These are phyloP conservation scores for Musa balbisiana DNA, from an alignment of 202 grass and related monocot species.

Conservation along the genomic window DNA sequence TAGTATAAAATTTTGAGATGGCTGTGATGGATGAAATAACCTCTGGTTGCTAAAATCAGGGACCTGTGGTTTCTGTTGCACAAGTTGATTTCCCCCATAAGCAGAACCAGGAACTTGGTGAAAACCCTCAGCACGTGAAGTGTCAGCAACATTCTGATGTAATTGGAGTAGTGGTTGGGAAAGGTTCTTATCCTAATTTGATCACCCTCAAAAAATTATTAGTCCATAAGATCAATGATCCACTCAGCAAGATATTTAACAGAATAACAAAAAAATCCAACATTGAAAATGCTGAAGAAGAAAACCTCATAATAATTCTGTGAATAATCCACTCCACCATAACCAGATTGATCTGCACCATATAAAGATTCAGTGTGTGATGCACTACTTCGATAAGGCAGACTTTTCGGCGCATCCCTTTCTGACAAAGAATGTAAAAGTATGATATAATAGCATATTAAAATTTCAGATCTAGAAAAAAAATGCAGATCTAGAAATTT, in stretches of 20 bases:
- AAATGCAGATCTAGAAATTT: not conserved
- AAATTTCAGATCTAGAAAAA: not conserved
- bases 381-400: slow-evolving; percentile 20
- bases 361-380: slow-evolving; percentile 30
- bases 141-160: slow-evolving; percentile 30
- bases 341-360: slow-evolving; percentile 27
- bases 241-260: not conserved
- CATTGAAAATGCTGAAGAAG: slow-evolving; percentile 11
- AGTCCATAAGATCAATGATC: no score
- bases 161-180: slow-evolving; percentile 23
- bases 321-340: slow-evolving; percentile 27
- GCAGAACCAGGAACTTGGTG: slow-evolving; percentile 33
- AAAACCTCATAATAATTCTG: slow-evolving; percentile 54
- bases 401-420: slow-evolving; percentile 32
- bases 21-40: slow-evolving; percentile 40
- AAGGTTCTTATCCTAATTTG: slow-evolving; percentile 4
- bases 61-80: slow-evolving; percentile 26
- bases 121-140: slow-evolving; percentile 41
- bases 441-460: not conserved
- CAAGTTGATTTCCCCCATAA: slow-evolving; percentile 39
- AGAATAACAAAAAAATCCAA: not conserved
- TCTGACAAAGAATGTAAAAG: slow-evolving; percentile 49
- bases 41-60: slow-evolving; percentile 33
- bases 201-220: no score
- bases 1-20: slow-evolving; percentile 71